phyloP scores from a whole-genome alignment of 2,329 filamentous ascomycete species.

The Phoma sp. region DNA sequence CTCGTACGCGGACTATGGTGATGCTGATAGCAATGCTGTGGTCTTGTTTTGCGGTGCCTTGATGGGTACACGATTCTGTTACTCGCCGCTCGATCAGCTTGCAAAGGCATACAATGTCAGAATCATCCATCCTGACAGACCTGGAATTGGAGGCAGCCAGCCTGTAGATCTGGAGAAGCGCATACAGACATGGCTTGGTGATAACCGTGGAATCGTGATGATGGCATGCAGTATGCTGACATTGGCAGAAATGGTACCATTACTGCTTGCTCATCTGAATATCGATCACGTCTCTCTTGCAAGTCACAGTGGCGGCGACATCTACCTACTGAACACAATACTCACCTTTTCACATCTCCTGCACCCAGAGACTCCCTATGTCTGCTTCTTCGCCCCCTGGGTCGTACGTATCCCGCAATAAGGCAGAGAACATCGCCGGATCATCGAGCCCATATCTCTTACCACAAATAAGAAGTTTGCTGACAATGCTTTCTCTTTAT shows the following conservation, averaged over 20 bases:
- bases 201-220: not conserved
- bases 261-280: slow-evolving; percentile 36
- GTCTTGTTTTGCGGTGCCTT: slow-evolving; percentile 42
- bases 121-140: slow-evolving; percentile 41
- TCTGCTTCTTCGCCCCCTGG: slow-evolving; percentile 44
- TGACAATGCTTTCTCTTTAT: not conserved
- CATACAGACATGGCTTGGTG: slow-evolving; percentile 38
- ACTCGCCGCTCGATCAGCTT: slow-evolving; percentile 37
- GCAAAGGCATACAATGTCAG: slow-evolving; percentile 36
- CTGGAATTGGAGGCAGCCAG: slow-evolving; percentile 40
- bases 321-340: slow-evolving; percentile 41
- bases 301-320: slow-evolving; percentile 42
- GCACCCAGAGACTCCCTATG: slow-evolving; percentile 35
- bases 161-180: slow-evolving; percentile 32
- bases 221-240: not conserved
- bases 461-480: not conserved
- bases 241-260: slow-evolving; percentile 39
- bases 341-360: slow-evolving; percentile 37
- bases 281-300: slow-evolving; percentile 42
- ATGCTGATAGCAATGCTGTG: slow-evolving; percentile 35
- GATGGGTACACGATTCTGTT: slow-evolving; percentile 35
- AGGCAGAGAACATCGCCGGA: not conserved
- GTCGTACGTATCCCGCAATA: slow-evolving; percentile 18
- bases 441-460: too few species aligned
- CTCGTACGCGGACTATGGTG: slow-evolving; percentile 42